These are phyloP conservation scores for Sabuloglossum arenarium DNA, from an alignment of 495 filamentous ascomycete genomes.

Conservation along the genomic window DNA sequence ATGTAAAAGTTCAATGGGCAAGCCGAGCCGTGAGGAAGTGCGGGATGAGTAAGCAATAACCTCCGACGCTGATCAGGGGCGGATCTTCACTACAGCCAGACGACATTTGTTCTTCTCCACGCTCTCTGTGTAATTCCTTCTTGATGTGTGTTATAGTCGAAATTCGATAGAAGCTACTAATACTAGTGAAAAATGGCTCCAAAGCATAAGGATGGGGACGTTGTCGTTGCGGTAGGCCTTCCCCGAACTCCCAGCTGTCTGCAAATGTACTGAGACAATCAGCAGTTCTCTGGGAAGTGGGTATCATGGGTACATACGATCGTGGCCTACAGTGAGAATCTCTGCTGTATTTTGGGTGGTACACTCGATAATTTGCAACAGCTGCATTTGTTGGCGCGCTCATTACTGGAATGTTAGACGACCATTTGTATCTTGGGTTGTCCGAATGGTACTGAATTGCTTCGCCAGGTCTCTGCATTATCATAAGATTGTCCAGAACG, in stretches of 20 bases:
- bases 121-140: background rate
- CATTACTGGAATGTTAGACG: slow-evolving; percentile 46
- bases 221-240: slow-evolving; percentile 41
- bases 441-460: slow-evolving; percentile 6
- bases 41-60: background rate
- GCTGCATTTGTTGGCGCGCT: slow-evolving; percentile 83
- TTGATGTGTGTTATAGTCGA: slow-evolving; percentile 9
- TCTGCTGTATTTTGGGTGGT: background rate
- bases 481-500: slow-evolving; percentile 92
- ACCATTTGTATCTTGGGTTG: background rate
- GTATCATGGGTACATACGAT: slow-evolving; percentile 73
- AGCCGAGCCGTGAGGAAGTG: background rate
- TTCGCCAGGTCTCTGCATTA: slow-evolving; percentile 48
- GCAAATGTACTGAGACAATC: slow-evolving; percentile 4
- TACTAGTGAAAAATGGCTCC: slow-evolving; percentile 35
- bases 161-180: background rate
- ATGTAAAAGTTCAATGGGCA: background rate
- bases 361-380: slow-evolving; percentile 13
- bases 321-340: slow-evolving; percentile 46
- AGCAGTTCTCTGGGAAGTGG: slow-evolving; percentile 72
- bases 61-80: slow-evolving; percentile 8
- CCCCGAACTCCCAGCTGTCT: slow-evolving; percentile 12
- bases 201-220: slow-evolving; percentile 76
- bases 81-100: background rate
- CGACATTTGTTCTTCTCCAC: slow-evolving; percentile 14